Evolutionary conservation across 768 basidiomycete genomes (phyloP).

Genomic region (Clitopilus passeckerianus): DNA sequence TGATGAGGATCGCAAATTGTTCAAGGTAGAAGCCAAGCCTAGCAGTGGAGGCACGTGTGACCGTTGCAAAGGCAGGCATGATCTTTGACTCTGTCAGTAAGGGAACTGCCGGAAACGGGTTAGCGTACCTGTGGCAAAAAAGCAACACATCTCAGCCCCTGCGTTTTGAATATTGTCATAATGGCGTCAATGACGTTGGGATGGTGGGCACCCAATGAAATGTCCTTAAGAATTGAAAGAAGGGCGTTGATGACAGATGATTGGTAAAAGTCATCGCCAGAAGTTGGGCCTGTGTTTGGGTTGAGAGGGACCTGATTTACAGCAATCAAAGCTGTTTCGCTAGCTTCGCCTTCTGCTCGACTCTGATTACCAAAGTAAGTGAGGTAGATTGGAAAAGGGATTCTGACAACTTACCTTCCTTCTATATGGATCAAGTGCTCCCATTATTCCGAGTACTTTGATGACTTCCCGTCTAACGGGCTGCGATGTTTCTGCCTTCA

Average conservation of each 20-base stretch:
- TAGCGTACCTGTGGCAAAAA: conserved; percentile 82
- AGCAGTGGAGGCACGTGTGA: conserved; percentile 77
- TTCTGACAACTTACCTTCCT: conserved; percentile 59
- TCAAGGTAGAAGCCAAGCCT: conserved; percentile 89
- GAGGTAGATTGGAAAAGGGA: conserved; percentile 3
- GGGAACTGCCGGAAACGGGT: neutral
- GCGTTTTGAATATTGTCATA: conserved; percentile 98
- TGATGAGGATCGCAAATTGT: conserved; percentile 90
- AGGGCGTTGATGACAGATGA: conserved; percentile 90
- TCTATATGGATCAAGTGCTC: conserved; percentile 93
- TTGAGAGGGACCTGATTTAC: conserved; percentile 67
- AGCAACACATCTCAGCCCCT: conserved; percentile 92
- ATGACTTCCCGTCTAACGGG: conserved; percentile 83
- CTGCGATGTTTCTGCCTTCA: conserved; percentile 73
- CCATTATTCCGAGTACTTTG: conserved; percentile 92
- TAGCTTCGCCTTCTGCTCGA: conserved; percentile 61
- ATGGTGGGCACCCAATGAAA: conserved; percentile 80
- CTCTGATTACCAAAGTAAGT: conserved; percentile 26
- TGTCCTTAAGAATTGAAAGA: conserved; percentile 83
- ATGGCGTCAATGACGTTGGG: conserved; percentile 95
- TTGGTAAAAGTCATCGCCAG: conserved; percentile 95
- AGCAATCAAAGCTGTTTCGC: conserved; percentile 53
- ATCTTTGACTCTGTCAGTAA: conserved; percentile 44
- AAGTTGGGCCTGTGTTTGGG: conserved; percentile 53
- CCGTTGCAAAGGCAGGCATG: conserved; percentile 89